Base-by-base conservation (phyloP, 202 grass and related monocot genomes). In the Zoysia matrella region DNA sequence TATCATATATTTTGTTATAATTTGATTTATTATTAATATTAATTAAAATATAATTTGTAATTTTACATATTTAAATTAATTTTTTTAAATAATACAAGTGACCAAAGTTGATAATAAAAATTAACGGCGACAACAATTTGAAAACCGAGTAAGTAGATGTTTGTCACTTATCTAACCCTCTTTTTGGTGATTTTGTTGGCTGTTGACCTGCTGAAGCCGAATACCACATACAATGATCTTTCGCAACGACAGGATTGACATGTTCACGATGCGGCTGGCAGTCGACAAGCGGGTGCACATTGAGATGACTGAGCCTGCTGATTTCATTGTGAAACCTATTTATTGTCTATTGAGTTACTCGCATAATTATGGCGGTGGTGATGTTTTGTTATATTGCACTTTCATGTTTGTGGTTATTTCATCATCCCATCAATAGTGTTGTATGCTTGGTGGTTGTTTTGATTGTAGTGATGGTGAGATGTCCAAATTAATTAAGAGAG, bases 231-330 rank as follows among this genome's bases (percentile, higher is more conserved):
- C 30, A 36, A 87, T 91, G 30, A 92, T 92, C 78, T 85, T 95
- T 64, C 92, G 92, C 75, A 95, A 95, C 15, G 89, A 89, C 48
- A 95, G 81, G 88, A 95, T 95, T 60, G 90, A 92, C 84, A 95
- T 95, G 90, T 95, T 95, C 88, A 95, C 90, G 1, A 95, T 95
- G 92, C 86, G 92, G 78, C 79, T 95, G 77, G 69, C 64, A n/a
- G 93, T 92, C 48, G 93, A 95, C 87, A 95, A 95, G 82, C 92
- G 93, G 93, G 93, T 90, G 11, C 82, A 80, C n/a, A 85, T 95
- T 2, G 93, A 95, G 72, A 85, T 82, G 44, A 55, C 80, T 0
- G 85, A 95, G 22, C 78, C 87, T 60, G 80, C 83, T 12, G 76
- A 62, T 36, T 95, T 95, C 62, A n/a, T 62, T 11, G 93, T 95